Base-by-base conservation (phyloP, 257 asterid species). In the Rauvolfia tetraphylla region DNA sequence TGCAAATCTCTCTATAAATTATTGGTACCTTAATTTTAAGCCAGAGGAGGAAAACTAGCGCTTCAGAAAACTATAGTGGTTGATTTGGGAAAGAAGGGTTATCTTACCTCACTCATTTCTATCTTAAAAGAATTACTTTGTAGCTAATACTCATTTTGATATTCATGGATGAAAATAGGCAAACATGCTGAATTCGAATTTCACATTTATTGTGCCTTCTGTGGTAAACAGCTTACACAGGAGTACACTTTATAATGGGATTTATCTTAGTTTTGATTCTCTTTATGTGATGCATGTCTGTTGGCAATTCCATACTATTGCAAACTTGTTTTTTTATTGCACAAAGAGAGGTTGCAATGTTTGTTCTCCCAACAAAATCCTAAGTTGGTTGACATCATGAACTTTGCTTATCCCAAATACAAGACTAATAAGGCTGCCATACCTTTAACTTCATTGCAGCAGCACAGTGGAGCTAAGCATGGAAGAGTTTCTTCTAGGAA, bases 401-500 rank as follows among this genome's bases (percentile, higher is more conserved):
- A 54, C 18, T 36, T 25, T 53, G 34, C 23, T 72, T 33, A 49
- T 23, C 38, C 22, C 6, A 4, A 41, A 53, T 13, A 58, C 68
- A 2, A 20, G 44, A 51, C 57, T 71, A 72, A 39, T 74, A 34
- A 76, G 33, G 53, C 44, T 44, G 59, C 41, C 48, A 56, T 17
- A 44, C 68, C 36, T 54, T 81, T 63, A 14, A 54, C 73, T 29
- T 77, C 75, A 34, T 71, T 44, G 68, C 39, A 72, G 89, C 89
- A 87, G 89, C 75, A 84, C 68, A 48, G 74, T 83, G 71, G 88
- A 81, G 83, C 83, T 90, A 49, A 86, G 85, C 72, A 77, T 73
- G 67, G 88, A 86, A 78, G 88, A 87, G 69, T 90, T 90, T 70
- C 48, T 74, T 38, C 20, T 91, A 79, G 92, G 90, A 38, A 86